A percentile compares a stretch with the other conserved stretches of the same genome.
phyloP scores from a whole-genome alignment of 306 rosid species.

The Urtica urens region DNA sequence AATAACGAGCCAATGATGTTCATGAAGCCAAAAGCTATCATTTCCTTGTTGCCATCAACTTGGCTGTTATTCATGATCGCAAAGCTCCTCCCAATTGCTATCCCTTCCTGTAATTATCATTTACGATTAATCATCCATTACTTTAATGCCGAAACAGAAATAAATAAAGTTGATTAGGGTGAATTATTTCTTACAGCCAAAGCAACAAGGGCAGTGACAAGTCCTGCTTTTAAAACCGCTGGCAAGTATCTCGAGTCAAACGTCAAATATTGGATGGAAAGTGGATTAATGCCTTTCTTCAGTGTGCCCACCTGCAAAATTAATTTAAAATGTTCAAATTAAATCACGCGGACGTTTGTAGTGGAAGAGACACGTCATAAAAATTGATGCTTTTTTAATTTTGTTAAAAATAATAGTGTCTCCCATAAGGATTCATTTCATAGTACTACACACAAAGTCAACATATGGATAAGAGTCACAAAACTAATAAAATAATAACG shows the following conservation, averaged over 20 bases:
- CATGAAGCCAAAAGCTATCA: slow-evolving; percentile 85
- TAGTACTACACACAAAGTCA: too few species aligned
- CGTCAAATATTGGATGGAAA: slow-evolving; percentile 35
- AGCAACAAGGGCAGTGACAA: slow-evolving; percentile 54
- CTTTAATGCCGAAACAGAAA: background rate
- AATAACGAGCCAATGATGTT: slow-evolving; percentile 67
- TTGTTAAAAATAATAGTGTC: background rate
- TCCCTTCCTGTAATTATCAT: slow-evolving; percentile 59
- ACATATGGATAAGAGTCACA: too few species aligned
- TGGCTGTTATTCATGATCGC: slow-evolving; percentile 49
- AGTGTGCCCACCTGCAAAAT: slow-evolving; percentile 58
- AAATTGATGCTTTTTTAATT: background rate
- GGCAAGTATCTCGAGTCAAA: slow-evolving; percentile 40
- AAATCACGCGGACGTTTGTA: background rate
- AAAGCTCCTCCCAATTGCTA: slow-evolving; percentile 91
- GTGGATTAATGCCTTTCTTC: slow-evolving; percentile 65
- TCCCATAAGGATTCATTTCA: too few species aligned
- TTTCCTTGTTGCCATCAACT: slow-evolving; percentile 89
- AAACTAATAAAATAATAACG: too few species aligned
- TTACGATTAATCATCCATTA: background rate
- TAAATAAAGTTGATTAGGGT: background rate
- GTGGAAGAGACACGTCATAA: background rate
- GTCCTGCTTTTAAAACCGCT: slow-evolving; percentile 35
- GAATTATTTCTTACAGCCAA: slow-evolving; percentile 76
- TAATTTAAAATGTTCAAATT: background rate